Conservation (phyloP, 2,329 filamentous ascomycete genomes). For the Mycosphaerelloides madeirae region DNA sequence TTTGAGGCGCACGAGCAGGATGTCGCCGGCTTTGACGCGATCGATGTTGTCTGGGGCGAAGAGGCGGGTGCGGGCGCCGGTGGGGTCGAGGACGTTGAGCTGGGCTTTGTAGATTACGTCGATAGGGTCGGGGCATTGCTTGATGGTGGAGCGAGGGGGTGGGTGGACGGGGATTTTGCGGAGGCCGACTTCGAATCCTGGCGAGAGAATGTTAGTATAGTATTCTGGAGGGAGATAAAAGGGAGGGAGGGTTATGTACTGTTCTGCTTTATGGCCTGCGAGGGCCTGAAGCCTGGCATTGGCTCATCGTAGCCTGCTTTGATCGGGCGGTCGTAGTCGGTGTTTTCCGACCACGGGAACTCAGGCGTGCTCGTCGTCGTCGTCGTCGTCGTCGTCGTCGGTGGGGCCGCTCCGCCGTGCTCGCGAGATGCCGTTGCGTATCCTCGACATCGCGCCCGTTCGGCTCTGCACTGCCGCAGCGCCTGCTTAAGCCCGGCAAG, state of each 20-base stretch:
- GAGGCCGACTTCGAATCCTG: constrained; percentile 29
- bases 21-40: constrained; percentile 77
- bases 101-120: constrained; percentile 62
- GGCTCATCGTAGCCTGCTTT: constrained; percentile 27
- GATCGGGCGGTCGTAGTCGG: no score
- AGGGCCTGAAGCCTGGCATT: constrained; percentile 27
- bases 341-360: no score
- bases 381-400: constrained; percentile 51
- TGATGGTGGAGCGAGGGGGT: constrained; percentile 52
- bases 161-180: constrained; percentile 36
- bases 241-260: constrained; percentile 16
- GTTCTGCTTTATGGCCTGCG: constrained; percentile 32
- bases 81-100: constrained; percentile 73
- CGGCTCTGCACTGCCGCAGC: constrained; percentile 52
- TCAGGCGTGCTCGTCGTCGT: constrained; percentile 39
- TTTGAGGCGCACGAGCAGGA: constrained; percentile 81
- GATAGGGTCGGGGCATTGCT: constrained; percentile 63
- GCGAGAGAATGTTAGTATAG: not conserved
- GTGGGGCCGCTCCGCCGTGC: no score
- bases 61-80: constrained; percentile 72
- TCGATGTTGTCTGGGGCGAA: constrained; percentile 76
- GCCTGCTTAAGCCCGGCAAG: constrained; percentile 65
- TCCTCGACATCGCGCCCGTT: constrained; percentile 27
- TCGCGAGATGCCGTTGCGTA: constrained; percentile 41
- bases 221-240: no score